Base-by-base conservation (phyloP, 345 rosid genomes). In the Corymbia maculata region DNA sequence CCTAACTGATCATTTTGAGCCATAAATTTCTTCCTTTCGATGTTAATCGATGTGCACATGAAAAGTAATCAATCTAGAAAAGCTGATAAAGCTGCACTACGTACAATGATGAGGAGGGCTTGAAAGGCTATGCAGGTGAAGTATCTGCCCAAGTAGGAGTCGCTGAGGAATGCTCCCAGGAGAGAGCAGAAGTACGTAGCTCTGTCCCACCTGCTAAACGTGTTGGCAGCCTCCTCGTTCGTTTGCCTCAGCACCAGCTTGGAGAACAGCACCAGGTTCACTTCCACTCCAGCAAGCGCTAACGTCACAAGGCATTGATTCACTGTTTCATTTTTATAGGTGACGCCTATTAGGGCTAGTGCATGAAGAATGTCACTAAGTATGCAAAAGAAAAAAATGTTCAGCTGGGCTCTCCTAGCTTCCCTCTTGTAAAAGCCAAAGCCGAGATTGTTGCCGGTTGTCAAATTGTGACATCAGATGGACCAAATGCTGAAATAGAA, bases 81-180 rank as follows among this genome's bases (percentile, higher is more conserved):
- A 47, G n/a, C 55, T 79, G 6, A 50, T 44, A 28, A 80, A 30
- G 51, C 28, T 26, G 4, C 28, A 17, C 6, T 85, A 85, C 82
- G 47, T 90, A 91, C 92, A 52, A 88, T 28, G 26, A 88, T 86
- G 22, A 89, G 86, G 89, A 93, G 75, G 70, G 88, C 87, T 82
- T 93, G 91, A 55, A 91, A 93, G 50, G 82, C 50, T 87, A 91
- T 87, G 85, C 92, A 92, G 53, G 94, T 92, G 9, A 87, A 85
- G 88, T 70, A 91, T 89, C 91, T 91, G n/a, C 93, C 92, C 57
- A 91, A 3, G 85, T 89, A 92, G 66, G 92, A 89, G 55, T 93
- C 91, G 16, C 91, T 90, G 28, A 93, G 80, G 87, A 93, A 90
- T 85, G 95, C 93, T 75, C 95, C 91, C 24, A 89, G 14, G 44